A percentile compares a stretch with the other conserved stretches of the same genome.
phyloP scores from a whole-genome alignment of 78 protist genomes.

The Pigoraptor vietnamica region DNA sequence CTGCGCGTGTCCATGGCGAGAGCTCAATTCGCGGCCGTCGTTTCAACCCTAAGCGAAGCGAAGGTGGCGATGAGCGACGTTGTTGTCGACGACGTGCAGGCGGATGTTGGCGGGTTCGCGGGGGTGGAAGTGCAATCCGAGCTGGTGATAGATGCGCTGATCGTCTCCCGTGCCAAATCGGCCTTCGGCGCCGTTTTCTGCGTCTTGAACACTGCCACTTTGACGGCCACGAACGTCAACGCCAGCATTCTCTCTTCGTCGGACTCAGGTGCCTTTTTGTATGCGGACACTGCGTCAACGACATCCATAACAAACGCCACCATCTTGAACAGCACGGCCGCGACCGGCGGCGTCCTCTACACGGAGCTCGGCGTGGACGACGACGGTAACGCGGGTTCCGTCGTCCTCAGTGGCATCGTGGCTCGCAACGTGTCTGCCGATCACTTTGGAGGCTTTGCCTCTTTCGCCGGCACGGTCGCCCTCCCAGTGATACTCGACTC shows the following conservation, averaged over 20 bases:
- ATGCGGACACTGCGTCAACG: neutral
- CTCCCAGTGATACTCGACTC: neutral
- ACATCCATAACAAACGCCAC: too few relatives aligned
- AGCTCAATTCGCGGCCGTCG: too few relatives aligned
- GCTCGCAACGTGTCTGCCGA: neutral
- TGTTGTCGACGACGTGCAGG: too few relatives aligned
- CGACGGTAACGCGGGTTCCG: neutral
- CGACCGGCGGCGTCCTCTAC: neutral
- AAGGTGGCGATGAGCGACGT: too few relatives aligned
- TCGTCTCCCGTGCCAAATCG: too few relatives aligned
- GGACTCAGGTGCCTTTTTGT: neutral
- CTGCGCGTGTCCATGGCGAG: too few relatives aligned
- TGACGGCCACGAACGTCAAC: too few relatives aligned
- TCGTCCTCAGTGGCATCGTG: neutral
- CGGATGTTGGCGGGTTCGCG: too few relatives aligned
- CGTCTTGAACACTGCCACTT: neutral
- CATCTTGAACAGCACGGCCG: too few relatives aligned
- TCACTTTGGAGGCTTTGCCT: neutral
- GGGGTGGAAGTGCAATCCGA: too few relatives aligned
- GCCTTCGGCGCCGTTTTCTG: neutral
- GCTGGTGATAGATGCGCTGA: too few relatives aligned
- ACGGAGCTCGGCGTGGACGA: neutral
- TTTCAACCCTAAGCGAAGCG: too few relatives aligned
- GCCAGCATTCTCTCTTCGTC: neutral
- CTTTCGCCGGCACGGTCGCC: neutral